Base-by-base conservation (phyloP, 2,329 filamentous ascomycete species). In the Acrodontium crateriforme region DNA sequence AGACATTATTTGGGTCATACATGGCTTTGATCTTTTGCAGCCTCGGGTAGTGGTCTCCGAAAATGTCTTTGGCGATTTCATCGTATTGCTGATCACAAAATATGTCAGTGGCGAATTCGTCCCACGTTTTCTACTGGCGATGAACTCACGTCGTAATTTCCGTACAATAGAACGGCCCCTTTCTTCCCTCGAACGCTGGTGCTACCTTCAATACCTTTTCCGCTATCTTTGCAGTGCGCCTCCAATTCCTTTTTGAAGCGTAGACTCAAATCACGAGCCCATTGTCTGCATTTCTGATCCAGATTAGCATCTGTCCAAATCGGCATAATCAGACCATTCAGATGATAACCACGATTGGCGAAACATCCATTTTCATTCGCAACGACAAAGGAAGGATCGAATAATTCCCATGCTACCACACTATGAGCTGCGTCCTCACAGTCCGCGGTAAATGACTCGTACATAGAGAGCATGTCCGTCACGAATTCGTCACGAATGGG, bases 1-100 rank as follows among this genome's bases (percentile, higher is more conserved):
- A 67, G 11, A 63, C 39, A 36, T 60, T 63, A 4, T 32, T 47
- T 3, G 62, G 59, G 37, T 65, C 62, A 32, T 63, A 65, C 28
- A 49, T 48, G 12, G 49, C 53, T 45, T 67, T 65, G 21, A 65
- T 39, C 4, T 41, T 37, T 36, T 57, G 53, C 24, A 67, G 37
- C 6, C 52, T 44, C 3, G 39, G 37, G 20, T 58, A 55, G 30
- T 65, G 62, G 9, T 49, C 48, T 2, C 62, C 62, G 37, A 62
- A 65, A 21, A 62, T 55, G 27, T 59, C 57, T 19, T 34, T 41
- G 6, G 36, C 40, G 7, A 35, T 35, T 31, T 47, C 42, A 18
- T 46, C 41, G 26, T 45, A 47, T 45, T 47, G 44, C 40, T 46
- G 17, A 27, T n/a, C 16, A 4, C 5, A 14, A 13, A 23, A 12